phyloP scores from a whole-genome alignment of 192 early-diverging fungal genomes.

The Linnemannia exigua region DNA sequence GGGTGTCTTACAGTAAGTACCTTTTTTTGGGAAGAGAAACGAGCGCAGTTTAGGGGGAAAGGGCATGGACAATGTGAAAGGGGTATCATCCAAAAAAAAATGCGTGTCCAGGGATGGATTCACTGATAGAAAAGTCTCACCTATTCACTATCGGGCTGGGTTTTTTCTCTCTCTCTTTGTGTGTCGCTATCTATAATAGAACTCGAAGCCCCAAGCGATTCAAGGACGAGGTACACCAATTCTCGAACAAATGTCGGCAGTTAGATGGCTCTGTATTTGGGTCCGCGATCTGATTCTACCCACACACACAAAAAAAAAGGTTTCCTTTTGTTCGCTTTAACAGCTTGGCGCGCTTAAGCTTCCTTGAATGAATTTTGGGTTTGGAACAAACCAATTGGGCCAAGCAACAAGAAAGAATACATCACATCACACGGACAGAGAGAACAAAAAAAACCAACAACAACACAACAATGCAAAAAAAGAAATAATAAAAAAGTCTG shows the following conservation, averaged over 20 bases:
- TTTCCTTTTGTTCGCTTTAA: background rate
- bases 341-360: background rate
- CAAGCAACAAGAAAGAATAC: background rate
- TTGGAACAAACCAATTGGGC: background rate
- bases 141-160: too few species aligned
- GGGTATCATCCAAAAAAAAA: background rate
- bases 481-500: slow-evolving; percentile 7
- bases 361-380: background rate
- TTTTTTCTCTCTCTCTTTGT: background rate
- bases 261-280: slow-evolving; percentile 61
- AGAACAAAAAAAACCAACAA: background rate
- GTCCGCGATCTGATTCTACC: slow-evolving; percentile 44
- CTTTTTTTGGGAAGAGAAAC: background rate
- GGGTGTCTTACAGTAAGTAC: slow-evolving; percentile 63
- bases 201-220: slow-evolving; percentile 63
- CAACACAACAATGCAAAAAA: background rate
- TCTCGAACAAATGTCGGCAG: slow-evolving; percentile 64
- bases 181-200: slow-evolving; percentile 20
- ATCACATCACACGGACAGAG: background rate
- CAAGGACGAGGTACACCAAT: slow-evolving; percentile 58
- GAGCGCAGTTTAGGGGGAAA: background rate
- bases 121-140: background rate
- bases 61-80: too few species aligned
- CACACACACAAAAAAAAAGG: background rate
- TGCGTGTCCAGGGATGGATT: background rate